phyloP scores from a whole-genome alignment of 2,329 filamentous ascomycete genomes.

The Apiospora saccharicola region DNA sequence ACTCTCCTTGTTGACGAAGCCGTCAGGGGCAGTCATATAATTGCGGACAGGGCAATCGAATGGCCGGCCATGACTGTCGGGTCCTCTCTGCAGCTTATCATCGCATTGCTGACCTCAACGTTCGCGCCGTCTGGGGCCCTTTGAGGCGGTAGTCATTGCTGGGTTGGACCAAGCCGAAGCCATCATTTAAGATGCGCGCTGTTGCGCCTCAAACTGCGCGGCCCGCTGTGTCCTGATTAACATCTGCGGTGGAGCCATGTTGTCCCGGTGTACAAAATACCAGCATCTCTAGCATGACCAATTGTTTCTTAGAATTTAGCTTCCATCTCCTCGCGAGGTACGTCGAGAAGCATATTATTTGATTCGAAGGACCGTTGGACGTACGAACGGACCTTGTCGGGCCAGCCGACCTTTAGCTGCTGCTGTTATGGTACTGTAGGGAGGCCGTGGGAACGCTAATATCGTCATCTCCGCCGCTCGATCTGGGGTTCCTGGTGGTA shows the following conservation, averaged over 20 bases:
- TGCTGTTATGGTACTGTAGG: slow-evolving; percentile 46
- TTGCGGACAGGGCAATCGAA: background rate
- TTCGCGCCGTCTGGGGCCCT: too few species aligned
- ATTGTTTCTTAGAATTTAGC: slow-evolving; percentile 86
- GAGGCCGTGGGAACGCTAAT: slow-evolving; percentile 36
- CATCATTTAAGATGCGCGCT: too few species aligned
- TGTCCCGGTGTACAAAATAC: slow-evolving; percentile 76
- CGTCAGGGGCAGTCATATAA: background rate
- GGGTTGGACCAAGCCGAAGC: slow-evolving; percentile 24
- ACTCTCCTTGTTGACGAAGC: background rate
- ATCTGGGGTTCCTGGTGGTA: too few species aligned
- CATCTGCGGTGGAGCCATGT: slow-evolving; percentile 83
- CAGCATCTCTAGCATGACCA: slow-evolving; percentile 77
- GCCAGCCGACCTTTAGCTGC: slow-evolving; percentile 76
- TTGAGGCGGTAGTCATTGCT: background rate
- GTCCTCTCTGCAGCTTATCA: too few species aligned
- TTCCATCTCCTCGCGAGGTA: slow-evolving; percentile 77
- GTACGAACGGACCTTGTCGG: slow-evolving; percentile 82
- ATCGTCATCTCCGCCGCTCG: too few species aligned
- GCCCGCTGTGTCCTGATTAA: slow-evolving; percentile 77
- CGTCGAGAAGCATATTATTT: slow-evolving; percentile 69
- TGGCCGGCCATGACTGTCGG: background rate
- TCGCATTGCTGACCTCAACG: too few species aligned
- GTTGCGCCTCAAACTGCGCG: slow-evolving; percentile 46
- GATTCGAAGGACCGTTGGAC: slow-evolving; percentile 88